Base-by-base conservation (phyloP, 148 eudicot genomes). In the Amaranthus palmeri region DNA sequence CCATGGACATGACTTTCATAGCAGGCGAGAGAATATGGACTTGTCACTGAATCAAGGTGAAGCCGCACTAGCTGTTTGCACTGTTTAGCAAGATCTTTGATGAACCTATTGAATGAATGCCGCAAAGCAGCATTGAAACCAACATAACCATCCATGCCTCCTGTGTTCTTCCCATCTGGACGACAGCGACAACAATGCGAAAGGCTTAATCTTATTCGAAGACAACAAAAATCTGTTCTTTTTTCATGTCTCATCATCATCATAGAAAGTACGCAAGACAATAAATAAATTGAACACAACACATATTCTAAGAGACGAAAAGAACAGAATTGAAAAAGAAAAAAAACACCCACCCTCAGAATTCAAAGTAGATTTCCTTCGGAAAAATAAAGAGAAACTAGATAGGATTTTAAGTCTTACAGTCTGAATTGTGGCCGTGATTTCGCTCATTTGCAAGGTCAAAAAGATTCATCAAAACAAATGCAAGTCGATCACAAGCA, bases 11-110 rank as follows among this genome's bases (percentile, higher is more conserved):
- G 85, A 72, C 71, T 84, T 74, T 90, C 96, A 58, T 90, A 90
- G 79, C 92, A 95, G 63, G 92, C 89, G 66, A 82, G 89, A 77
- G 96, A 95, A 73, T 92, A 95, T 18, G 97, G 96, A 79, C 99
- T 95, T 71, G 99, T 92, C 5, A 90, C 97, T 75, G 97, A 91
- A 81, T 95, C 99, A 79, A 95, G 93, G 77, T 95, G 99, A 79
- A 92, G 96, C 50, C 92, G 76, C 51, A 92, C 90, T 45, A 95
- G 85, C 76, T 92, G 87, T 78, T 95, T 92, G 82, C 99, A 92
- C 77, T 95, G 90, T 78, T 85, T 88, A 40, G 92, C 71, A 5
- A 92, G 88, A 85, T 92, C 88, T 74, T 83, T 89, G 44, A 95
- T 76, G 72, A 95, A 95, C 51, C 82, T 68, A 70, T 80, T 84